phyloP scores from a whole-genome alignment of 306 rosid genomes.

The Gleditsia sinensis region DNA sequence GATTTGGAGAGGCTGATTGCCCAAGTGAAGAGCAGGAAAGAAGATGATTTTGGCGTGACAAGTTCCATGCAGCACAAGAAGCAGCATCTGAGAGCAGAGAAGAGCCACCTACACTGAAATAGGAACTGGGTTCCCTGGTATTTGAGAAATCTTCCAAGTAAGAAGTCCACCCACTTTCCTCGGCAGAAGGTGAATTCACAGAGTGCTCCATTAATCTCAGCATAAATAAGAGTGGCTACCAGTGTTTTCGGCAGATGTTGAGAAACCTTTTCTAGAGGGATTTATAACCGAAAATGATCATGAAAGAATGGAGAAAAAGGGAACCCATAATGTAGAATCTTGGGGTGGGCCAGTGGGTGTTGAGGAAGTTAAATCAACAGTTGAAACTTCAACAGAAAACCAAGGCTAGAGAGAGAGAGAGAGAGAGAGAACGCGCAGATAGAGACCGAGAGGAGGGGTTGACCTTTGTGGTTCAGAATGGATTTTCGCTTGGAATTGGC shows the following conservation, averaged over 20 bases:
- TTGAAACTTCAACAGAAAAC: slow-evolving; percentile 45
- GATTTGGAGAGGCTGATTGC: slow-evolving; percentile 13
- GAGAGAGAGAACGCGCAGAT: slow-evolving; percentile 50
- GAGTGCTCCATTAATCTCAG: slow-evolving; percentile 53
- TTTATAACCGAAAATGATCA: slow-evolving; percentile 44
- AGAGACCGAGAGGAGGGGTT: slow-evolving; percentile 40
- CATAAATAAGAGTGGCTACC: not conserved
- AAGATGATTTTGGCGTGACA: slow-evolving; percentile 32
- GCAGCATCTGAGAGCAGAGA: slow-evolving; percentile 93
- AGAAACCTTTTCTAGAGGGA: slow-evolving; percentile 19
- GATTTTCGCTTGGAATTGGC: slow-evolving; percentile 35
- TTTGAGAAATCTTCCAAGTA: slow-evolving; percentile 73
- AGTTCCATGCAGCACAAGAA: slow-evolving; percentile 74
- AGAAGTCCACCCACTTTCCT: slow-evolving; percentile 94
- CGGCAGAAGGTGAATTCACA: slow-evolving; percentile 42
- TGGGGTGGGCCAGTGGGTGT: slow-evolving; percentile 45
- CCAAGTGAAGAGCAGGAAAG: slow-evolving; percentile 9
- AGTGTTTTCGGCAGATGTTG: slow-evolving; percentile 31
- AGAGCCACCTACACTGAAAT: slow-evolving; percentile 53
- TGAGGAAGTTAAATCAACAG: slow-evolving; percentile 50
- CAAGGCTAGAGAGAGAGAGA: slow-evolving; percentile 5
- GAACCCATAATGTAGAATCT: slow-evolving; percentile 48
- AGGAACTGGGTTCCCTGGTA: slow-evolving; percentile 25
- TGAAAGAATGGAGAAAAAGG: slow-evolving; percentile 39
- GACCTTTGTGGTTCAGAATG: slow-evolving; percentile 57